phyloP scores from a whole-genome alignment of 2,329 filamentous ascomycete species.

The Cytospora chrysosperma region DNA sequence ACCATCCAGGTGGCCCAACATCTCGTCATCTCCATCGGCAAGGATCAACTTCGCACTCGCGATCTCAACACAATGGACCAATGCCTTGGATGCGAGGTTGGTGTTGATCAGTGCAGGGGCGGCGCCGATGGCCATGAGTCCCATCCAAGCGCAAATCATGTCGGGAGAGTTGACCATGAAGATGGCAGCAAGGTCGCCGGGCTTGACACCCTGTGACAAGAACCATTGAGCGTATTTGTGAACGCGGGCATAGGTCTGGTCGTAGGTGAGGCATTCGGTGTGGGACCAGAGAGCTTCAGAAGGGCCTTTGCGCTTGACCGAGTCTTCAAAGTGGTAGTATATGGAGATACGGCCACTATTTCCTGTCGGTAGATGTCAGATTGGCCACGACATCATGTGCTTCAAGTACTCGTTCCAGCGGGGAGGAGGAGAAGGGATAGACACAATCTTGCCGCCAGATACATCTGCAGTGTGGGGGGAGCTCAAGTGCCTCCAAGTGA shows the following conservation, averaged over 20 bases:
- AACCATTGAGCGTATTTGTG: constrained; percentile 65
- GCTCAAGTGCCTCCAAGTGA: too few relatives aligned
- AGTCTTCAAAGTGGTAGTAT: constrained; percentile 65
- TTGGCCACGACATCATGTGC: background rate
- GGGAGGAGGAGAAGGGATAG: constrained; percentile 23
- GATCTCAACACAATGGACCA: constrained; percentile 64
- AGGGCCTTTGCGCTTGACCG: constrained; percentile 50
- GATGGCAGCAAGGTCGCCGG: constrained; percentile 61
- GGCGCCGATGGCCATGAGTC: constrained; percentile 63
- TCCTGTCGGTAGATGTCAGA: constrained; percentile 35
- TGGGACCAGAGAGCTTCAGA: constrained; percentile 68
- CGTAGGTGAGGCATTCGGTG: constrained; percentile 58
- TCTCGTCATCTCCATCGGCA: constrained; percentile 55
- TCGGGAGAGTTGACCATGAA: constrained; percentile 68
- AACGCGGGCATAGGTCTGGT: constrained; percentile 52
- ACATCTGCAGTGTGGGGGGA: background rate
- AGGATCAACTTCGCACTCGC: constrained; percentile 56
- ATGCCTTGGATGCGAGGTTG: constrained; percentile 61
- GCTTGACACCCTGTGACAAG: constrained; percentile 55
- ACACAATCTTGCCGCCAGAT: background rate
- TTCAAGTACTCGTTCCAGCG: too few relatives aligned
- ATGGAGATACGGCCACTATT: constrained; percentile 54
- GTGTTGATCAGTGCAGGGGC: constrained; percentile 72
- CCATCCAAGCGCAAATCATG: constrained; percentile 66
- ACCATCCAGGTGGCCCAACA: constrained; percentile 57